phyloP scores from a whole-genome alignment of 2,329 filamentous ascomycete genomes.

The Ambrosiella xylebori region DNA sequence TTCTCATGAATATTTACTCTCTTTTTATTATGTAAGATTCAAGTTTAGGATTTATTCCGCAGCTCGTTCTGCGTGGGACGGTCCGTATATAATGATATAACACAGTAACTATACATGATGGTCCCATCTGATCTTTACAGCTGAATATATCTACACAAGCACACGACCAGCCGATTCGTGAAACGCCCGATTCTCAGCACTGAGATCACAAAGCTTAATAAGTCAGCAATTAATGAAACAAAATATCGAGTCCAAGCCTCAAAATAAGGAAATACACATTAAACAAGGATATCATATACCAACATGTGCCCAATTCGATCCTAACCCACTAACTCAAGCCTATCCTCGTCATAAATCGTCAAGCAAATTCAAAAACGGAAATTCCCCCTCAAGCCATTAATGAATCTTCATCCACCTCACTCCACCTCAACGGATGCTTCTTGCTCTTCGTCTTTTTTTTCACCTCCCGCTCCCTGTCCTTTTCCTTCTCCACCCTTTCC shows the following conservation, averaged over 20 bases:
- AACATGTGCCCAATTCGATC: too few relatives aligned
- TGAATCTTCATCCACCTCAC: neutral
- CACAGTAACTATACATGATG: too few relatives aligned
- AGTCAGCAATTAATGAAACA: too few relatives aligned
- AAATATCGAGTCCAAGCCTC: too few relatives aligned
- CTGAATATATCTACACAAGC: too few relatives aligned
- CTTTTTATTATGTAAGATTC: neutral
- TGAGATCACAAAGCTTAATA: too few relatives aligned
- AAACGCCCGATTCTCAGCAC: too few relatives aligned
- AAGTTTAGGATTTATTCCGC: neutral
- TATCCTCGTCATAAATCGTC: neutral
- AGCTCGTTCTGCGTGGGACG: neutral
- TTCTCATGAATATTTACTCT: neutral
- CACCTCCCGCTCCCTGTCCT: neutral
- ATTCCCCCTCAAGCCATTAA: constrained; percentile 1
- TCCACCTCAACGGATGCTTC: neutral
- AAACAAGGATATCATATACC: too few relatives aligned
- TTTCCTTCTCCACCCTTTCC: neutral
- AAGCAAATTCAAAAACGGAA: neutral
- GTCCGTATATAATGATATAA: neutral
- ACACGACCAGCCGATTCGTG: too few relatives aligned
- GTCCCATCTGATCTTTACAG: too few relatives aligned
- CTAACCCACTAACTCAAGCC: too few relatives aligned
- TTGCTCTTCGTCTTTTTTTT: neutral
- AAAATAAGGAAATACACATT: too few relatives aligned